Evolutionary conservation across 805 yeast genomes (phyloP).

Genomic region (Candida krabiensis): DNA sequence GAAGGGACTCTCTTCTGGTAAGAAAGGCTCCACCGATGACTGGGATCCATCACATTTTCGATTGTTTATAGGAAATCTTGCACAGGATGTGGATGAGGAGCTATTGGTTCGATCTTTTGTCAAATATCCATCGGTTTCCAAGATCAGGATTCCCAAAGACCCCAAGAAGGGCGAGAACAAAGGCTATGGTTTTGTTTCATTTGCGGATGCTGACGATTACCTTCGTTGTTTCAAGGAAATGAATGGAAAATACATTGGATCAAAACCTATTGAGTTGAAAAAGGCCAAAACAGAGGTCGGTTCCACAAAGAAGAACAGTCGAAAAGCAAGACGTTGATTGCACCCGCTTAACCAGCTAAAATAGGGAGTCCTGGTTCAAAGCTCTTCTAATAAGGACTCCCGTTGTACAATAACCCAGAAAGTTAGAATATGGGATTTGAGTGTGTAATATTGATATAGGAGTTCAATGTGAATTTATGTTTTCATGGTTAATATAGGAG

Average conservation of each 20-base stretch:
- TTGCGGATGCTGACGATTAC: constrained; percentile 63
- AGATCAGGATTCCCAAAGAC: constrained; percentile 61
- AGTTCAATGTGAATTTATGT: too few relatives aligned
- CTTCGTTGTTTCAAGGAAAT: constrained; percentile 69
- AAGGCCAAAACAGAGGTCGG: constrained; percentile 52
- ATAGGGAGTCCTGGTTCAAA: too few relatives aligned
- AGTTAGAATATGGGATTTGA: too few relatives aligned
- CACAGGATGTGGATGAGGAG: constrained; percentile 63
- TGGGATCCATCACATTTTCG: constrained; percentile 75
- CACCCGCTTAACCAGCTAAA: too few relatives aligned
- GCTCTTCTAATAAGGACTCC: too few relatives aligned
- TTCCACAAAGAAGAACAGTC: constrained; percentile 26
- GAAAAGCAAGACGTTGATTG: too few relatives aligned
- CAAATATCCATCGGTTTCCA: constrained; percentile 51
- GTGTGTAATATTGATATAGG: too few relatives aligned
- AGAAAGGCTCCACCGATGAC: constrained; percentile 44
- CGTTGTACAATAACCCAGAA: too few relatives aligned
- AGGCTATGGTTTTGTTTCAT: constrained; percentile 78
- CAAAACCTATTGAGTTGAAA: constrained; percentile 68
- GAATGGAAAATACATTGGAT: constrained; percentile 76
- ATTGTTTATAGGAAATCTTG: constrained; percentile 73
- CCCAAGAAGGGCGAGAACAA: constrained; percentile 45
- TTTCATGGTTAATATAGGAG: too few relatives aligned
- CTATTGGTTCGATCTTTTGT: constrained; percentile 54
- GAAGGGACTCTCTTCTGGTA: constrained; percentile 47